phyloP scores from a whole-genome alignment of 257 asterid genomes.

The Cordia subcordata region DNA sequence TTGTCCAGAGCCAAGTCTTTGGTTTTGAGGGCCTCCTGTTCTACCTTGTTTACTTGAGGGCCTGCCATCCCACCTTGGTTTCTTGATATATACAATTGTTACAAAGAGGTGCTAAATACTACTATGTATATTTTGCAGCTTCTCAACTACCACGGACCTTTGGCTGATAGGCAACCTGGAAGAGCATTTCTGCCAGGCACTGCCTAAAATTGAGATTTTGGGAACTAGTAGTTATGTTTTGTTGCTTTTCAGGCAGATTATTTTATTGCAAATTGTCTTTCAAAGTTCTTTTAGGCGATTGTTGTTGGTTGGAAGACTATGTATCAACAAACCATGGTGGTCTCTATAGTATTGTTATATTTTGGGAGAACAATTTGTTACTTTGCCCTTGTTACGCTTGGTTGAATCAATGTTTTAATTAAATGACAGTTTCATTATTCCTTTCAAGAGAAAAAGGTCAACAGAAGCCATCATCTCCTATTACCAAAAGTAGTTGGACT shows the following conservation, averaged over 20 bases:
- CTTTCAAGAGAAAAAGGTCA: no score
- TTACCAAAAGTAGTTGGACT: no score
- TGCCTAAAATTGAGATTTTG: not conserved
- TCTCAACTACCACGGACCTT: not conserved
- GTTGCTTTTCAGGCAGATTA: not conserved
- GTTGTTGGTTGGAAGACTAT: no score
- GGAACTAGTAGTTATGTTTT: not conserved
- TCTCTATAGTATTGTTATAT: no score
- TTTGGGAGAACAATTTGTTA: no score
- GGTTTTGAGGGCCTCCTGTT: no score
- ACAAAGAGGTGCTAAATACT: not conserved
- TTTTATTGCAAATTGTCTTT: not conserved
- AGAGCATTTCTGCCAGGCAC: not conserved
- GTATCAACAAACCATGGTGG: no score
- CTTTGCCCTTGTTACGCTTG: no score
- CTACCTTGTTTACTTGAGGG: not conserved
- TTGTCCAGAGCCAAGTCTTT: no score
- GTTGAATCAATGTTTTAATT: no score
- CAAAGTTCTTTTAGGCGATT: not conserved
- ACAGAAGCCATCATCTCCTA: no score
- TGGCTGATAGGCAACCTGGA: conserved; percentile 1
- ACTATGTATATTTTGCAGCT: not conserved
- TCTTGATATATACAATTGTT: not conserved
- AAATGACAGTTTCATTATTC: no score
- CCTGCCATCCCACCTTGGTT: not conserved